Percentiles rank a stretch among this genome's conserved stretches.
phyloP scores from a whole-genome alignment of 495 filamentous ascomycete species.

The Xylaria venustula region DNA sequence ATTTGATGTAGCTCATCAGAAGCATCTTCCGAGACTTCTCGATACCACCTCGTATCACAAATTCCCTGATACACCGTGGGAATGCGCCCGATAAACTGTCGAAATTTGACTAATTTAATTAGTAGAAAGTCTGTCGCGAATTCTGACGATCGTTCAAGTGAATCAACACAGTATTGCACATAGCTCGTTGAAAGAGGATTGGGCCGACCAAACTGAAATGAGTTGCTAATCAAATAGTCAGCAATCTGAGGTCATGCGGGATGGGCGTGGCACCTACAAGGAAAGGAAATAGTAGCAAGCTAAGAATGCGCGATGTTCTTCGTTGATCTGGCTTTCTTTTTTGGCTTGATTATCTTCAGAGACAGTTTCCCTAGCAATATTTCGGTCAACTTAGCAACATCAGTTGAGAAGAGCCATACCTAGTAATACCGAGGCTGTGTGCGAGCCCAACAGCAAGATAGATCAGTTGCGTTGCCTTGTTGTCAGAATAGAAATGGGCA shows the following conservation, averaged over 20 bases:
- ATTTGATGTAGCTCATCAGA: slow-evolving; percentile 21
- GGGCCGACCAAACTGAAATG: slow-evolving; percentile 29
- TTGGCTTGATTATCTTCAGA: background rate
- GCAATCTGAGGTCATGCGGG: background rate
- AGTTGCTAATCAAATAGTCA: slow-evolving; percentile 21
- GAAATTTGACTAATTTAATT: slow-evolving; percentile 28
- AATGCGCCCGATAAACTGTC: slow-evolving; percentile 26
- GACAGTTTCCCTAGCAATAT: background rate
- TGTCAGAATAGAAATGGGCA: slow-evolving; percentile 26
- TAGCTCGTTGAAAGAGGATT: slow-evolving; percentile 22
- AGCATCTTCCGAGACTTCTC: background rate
- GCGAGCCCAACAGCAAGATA: slow-evolving; percentile 34
- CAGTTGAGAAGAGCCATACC: background rate
- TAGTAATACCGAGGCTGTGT: slow-evolving; percentile 34
- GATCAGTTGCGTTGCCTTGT: slow-evolving; percentile 26
- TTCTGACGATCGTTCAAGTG: slow-evolving; percentile 22
- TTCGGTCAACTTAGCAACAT: background rate
- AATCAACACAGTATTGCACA: slow-evolving; percentile 24
- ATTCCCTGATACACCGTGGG: slow-evolving; percentile 3
- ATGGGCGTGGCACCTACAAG: slow-evolving; percentile 22
- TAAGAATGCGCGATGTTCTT: slow-evolving; percentile 31
- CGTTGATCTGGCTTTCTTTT: slow-evolving; percentile 16
- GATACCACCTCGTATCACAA: slow-evolving; percentile 20
- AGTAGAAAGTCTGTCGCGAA: slow-evolving; percentile 27
- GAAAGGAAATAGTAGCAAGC: slow-evolving; percentile 35